A percentile compares a stretch with the other conserved stretches of the same genome.
Conservation (phyloP, 768 basidiomycete genomes). For the Clitopilus passeckerianus region DNA sequence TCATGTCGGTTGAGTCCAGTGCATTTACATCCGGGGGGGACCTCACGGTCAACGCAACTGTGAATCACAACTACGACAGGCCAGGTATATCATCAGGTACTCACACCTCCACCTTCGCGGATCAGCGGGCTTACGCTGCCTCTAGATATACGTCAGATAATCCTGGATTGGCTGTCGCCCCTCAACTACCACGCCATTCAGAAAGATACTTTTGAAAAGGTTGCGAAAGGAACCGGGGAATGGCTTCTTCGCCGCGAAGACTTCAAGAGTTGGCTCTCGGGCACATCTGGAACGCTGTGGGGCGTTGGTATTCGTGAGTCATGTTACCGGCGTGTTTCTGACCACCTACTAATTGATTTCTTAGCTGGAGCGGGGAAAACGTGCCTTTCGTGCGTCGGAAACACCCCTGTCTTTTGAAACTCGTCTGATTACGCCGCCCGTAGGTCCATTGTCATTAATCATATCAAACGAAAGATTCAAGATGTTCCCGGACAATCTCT, state of each 20-base stretch:
- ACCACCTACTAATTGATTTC: background rate
- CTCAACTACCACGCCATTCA: background rate
- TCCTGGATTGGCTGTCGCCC: background rate
- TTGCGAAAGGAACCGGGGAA: background rate
- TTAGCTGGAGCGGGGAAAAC: background rate
- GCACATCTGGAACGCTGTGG: background rate
- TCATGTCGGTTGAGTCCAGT: too few species aligned
- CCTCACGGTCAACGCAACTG: too few species aligned
- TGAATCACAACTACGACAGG: too few species aligned
- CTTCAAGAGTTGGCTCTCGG: background rate
- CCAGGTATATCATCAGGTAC: too few species aligned
- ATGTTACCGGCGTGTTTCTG: background rate
- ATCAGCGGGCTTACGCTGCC: too few species aligned
- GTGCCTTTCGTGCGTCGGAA: background rate
- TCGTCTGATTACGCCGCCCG: background rate
- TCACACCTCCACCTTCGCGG: too few species aligned
- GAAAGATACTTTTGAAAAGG: background rate
- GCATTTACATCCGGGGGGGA: too few species aligned
- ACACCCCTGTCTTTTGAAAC: background rate
- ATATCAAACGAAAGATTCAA: background rate
- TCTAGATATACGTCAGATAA: background rate
- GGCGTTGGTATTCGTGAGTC: background rate
- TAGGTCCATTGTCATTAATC: background rate
- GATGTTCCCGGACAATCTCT: background rate
- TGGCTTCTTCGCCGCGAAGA: background rate